Conservation (phyloP, 768 basidiomycete genomes). For the Termitomyces sp. region DNA sequence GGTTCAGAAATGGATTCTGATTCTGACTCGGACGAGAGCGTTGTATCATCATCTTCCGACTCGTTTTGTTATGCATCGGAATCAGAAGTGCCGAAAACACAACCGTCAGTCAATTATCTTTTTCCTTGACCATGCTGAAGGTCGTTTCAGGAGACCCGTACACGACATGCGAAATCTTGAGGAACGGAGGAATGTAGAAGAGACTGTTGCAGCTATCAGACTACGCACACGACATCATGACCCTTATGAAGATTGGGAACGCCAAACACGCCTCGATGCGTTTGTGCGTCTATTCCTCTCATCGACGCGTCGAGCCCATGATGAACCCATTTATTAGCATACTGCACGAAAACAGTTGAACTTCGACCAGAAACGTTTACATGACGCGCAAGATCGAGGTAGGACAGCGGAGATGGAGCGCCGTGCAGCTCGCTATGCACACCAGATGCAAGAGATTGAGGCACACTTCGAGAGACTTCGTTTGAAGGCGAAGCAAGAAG, state of each 20-base stretch:
- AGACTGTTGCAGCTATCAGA: slow-evolving; percentile 46
- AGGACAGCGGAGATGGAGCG: slow-evolving; percentile 25
- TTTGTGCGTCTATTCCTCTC: slow-evolving; percentile 31
- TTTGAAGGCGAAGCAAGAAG: slow-evolving; percentile 38
- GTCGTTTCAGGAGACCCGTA: slow-evolving; percentile 16
- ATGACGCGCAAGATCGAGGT: slow-evolving; percentile 41
- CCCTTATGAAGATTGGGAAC: slow-evolving; percentile 55
- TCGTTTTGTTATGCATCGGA: slow-evolving; percentile 40
- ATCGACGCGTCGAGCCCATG: neutral
- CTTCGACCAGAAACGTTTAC: slow-evolving; percentile 24
- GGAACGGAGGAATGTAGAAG: slow-evolving; percentile 39
- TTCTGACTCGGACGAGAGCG: slow-evolving; percentile 28
- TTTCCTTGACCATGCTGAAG: neutral
- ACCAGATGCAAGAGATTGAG: slow-evolving; percentile 50
- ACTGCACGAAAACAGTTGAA: slow-evolving; percentile 38
- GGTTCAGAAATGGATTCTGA: slow-evolving; percentile 26
- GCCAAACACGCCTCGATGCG: slow-evolving; percentile 42
- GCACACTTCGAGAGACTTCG: slow-evolving; percentile 35
- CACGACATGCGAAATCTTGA: slow-evolving; percentile 26
- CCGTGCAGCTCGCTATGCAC: slow-evolving; percentile 34
- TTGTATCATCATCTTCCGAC: slow-evolving; percentile 22
- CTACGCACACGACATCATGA: slow-evolving; percentile 46
- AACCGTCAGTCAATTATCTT: slow-evolving; percentile 23
- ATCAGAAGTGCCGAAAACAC: slow-evolving; percentile 26
- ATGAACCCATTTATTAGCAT: slow-evolving; percentile 22